phyloP scores from a whole-genome alignment of 2,329 filamentous ascomycete species.

The Monilinia vaccinii-corymbosi region DNA sequence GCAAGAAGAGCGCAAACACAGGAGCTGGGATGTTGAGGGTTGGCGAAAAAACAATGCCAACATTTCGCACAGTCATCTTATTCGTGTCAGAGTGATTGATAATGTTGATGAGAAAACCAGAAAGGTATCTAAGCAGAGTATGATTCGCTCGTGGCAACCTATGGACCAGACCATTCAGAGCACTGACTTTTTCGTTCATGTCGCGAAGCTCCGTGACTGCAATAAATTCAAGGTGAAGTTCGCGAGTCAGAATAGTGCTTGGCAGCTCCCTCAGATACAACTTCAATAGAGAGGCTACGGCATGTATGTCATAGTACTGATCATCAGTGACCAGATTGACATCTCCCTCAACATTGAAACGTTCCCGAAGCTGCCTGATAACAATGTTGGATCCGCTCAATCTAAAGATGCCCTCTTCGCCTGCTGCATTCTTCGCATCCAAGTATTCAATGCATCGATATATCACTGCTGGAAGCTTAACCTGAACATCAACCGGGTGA shows the following conservation, averaged over 20 bases:
- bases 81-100: constrained; percentile 84
- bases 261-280: constrained; percentile 89
- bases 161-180: constrained; percentile 70
- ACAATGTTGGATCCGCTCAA: constrained; percentile 94
- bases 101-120: constrained; percentile 82
- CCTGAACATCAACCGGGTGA: constrained; percentile 60
- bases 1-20: constrained; percentile 87
- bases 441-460: constrained; percentile 95
- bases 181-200: constrained; percentile 64
- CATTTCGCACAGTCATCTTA: constrained; percentile 97
- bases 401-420: constrained; percentile 92
- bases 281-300: constrained; percentile 88
- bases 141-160: constrained; percentile 72
- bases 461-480: constrained; percentile 81
- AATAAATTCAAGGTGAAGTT: constrained; percentile 83
- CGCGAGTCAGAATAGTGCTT: constrained; percentile 80
- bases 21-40: constrained; percentile 94
- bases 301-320: constrained; percentile 90
- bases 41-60: constrained; percentile 96
- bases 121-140: constrained; percentile 73
- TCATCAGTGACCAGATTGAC: constrained; percentile 76
- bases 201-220: constrained; percentile 72
- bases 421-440: constrained; percentile 67
- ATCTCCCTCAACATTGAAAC: constrained; percentile 90
- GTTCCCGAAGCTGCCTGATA: constrained; percentile 81